These are phyloP conservation scores for Leccinum barrowsii DNA, from an alignment of 768 basidiomycete species.

Conservation along the genomic window DNA sequence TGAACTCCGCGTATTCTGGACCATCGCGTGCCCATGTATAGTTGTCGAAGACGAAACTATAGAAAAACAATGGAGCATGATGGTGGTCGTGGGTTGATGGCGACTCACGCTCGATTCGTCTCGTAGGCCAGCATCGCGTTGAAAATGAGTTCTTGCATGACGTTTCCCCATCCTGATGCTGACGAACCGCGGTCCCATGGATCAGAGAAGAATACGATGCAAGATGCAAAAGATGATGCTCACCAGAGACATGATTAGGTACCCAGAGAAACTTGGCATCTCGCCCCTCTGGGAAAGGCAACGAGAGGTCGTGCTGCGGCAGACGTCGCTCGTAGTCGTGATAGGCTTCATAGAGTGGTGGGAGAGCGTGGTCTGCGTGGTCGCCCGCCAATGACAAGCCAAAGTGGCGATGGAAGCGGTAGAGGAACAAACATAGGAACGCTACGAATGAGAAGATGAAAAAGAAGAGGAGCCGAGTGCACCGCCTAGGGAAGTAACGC, in stretches of 20 bases:
- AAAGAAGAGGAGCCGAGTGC: constrained; percentile 10
- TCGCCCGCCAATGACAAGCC: neutral
- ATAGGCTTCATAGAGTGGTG: constrained; percentile 46
- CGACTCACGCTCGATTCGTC: constrained; percentile 46
- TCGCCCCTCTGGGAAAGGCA: constrained; percentile 39
- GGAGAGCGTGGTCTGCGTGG: constrained; percentile 19
- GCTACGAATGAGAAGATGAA: constrained; percentile 9
- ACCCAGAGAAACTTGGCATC: constrained; percentile 45
- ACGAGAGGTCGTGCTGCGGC: constrained; percentile 41
- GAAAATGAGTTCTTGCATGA: constrained; percentile 54
- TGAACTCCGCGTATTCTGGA: constrained; percentile 42
- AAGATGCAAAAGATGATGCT: constrained; percentile 5
- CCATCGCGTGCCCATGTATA: constrained; percentile 50
- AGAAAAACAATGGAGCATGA: neutral
- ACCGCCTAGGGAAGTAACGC: constrained; percentile 4
- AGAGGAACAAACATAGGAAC: constrained; percentile 17
- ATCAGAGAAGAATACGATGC: neutral
- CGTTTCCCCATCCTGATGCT: constrained; percentile 63
- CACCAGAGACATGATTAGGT: constrained; percentile 45
- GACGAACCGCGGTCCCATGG: neutral
- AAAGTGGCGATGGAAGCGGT: neutral
- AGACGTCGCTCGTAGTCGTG: constrained; percentile 41
- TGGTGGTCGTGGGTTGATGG: neutral
- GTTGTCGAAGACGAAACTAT: constrained; percentile 55
- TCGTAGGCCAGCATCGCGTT: constrained; percentile 47